Evolutionary conservation across 768 basidiomycete genomes (phyloP), one percentile per base, ranked within the genome.

Genomic region (Hygrocybe coccinea): DNA sequence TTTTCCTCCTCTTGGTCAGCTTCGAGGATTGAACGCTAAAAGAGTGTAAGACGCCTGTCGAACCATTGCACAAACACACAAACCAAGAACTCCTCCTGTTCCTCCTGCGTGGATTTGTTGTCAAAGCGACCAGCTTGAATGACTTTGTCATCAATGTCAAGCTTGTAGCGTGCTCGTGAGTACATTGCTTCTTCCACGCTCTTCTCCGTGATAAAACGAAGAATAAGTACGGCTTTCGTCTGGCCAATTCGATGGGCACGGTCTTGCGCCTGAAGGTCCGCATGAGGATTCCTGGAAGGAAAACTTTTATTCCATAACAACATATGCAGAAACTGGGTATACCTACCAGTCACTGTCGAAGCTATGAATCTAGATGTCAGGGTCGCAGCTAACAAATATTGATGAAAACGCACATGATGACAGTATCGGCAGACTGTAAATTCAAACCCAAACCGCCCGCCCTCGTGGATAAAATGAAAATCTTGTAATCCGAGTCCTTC

Each of bases 161-260:
- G 87, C 77, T 99, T 99, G 74, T 85, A 91, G 56, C 91, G 84
- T 5, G 97, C 97, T 60, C 94, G 84, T 44, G 91, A 89, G 58
- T 97, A 89, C 83, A 98, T 97, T 3, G 94, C 92, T 72, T 98
- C 97, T 73, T 98, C 97, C 21, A 99, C 93, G 59, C 94, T 95
- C 76, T 94, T 93, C 71, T 97, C 92, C 3, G 95, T 97, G 68
- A 99, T 95, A 70, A 99, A 91, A 59, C 95, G 86, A 60, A 98
- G 78, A 60, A 99, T 98, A 33, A 95, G 85, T 17, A 99, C 97
- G 44, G 94, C 90, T 71, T 95, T 95, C 56, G 97, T 99, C 68
- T 99, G 97, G 56, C 97, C 97, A 65, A 99, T 99, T 81, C 97
- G 95, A 80, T 99, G 95, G 10, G 91, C 92, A 79, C 95, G 92